Base-by-base conservation (phyloP, 2,329 filamentous ascomycete genomes). In the Byssoonygena ceratinophila region DNA sequence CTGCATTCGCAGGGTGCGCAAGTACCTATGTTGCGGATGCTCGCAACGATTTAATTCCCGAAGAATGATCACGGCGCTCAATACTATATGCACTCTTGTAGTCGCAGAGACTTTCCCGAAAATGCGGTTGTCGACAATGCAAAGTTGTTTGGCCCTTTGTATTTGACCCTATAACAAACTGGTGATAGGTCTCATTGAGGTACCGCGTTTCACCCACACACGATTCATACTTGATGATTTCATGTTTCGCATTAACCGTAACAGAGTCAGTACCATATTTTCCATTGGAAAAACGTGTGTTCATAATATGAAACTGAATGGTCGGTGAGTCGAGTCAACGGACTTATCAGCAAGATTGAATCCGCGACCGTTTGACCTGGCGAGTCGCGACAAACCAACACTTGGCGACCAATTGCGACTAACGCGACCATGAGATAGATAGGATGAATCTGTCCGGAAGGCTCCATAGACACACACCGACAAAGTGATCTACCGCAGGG, bases 311-410 rank as follows among this genome's bases (percentile, higher is more conserved):
- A 25, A 18, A 37, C 27, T 12, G 9, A 14, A 20, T n/a, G 31
- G 22, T 39, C 37, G 49, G 37, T 51, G 39, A 51, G 40, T 36
- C 39, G 25, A 41, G 12, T 23, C 47, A 23, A 34, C 47, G 37
- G 47, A 46, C 37, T 37, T 36, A 25, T 50, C n/a, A 16, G 18
- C 37, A 31, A 32, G 29, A 45, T 37, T 53, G 45, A 45, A 53
- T 34, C 44, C 36, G 51, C 51, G 51, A 53, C 45, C 18, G 46
- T 49, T 53, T 37, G 37, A 53, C 18, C 45, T 37, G 12, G 39
- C 44, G 43, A 49, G 46, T 53, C 51, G 51, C 51, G 51, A 53
- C 37, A 25, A 47, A 31, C 32, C 43, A 34, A 47, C 34, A 52
- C 25, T 31, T 46, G 18, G 36, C 34, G 16, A 22, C 50, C 50